Conservation (phyloP, 495 filamentous ascomycete genomes). For the Clavariopsis aquatica region DNA sequence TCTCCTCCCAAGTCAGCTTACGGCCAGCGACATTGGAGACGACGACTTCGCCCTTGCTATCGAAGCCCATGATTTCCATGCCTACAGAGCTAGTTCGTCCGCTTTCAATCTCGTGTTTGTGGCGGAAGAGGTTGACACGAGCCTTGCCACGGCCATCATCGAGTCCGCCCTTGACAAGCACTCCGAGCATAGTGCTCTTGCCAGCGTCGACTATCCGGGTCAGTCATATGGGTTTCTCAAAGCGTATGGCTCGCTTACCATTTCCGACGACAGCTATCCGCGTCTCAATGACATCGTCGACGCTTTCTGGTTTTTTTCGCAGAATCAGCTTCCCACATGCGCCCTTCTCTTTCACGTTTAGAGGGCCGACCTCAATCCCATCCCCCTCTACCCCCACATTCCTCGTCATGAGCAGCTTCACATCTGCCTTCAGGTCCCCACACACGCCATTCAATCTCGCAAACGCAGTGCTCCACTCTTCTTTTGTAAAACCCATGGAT, state of each 20-base stretch:
- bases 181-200: slow-evolving; percentile 95
- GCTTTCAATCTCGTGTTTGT: slow-evolving; percentile 96
- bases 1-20: slow-evolving; percentile 95
- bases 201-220: slow-evolving; percentile 75
- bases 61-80: slow-evolving; percentile 99
- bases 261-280: slow-evolving; percentile 96
- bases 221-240: not conserved
- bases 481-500: slow-evolving; percentile 76
- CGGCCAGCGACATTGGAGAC: slow-evolving; percentile 77
- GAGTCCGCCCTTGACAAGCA: slow-evolving; percentile 90
- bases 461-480: slow-evolving; percentile 78
- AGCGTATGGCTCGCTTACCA: slow-evolving; percentile 48
- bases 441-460: slow-evolving; percentile 67
- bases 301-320: slow-evolving; percentile 66
- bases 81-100: slow-evolving; percentile 94
- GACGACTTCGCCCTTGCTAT: slow-evolving; percentile 82
- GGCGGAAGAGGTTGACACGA: slow-evolving; percentile 93
- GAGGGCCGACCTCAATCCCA: slow-evolving; percentile 63
- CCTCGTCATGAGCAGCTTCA: slow-evolving; percentile 77
- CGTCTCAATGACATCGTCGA: slow-evolving; percentile 93
- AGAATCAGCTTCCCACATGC: slow-evolving; percentile 82
- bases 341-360: slow-evolving; percentile 65
- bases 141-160: slow-evolving; percentile 95
- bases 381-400: slow-evolving; percentile 85
- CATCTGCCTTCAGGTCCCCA: slow-evolving; percentile 67